Evolutionary conservation across 805 yeast genomes (phyloP).

Genomic region (Spathaspora arborariae): DNA sequence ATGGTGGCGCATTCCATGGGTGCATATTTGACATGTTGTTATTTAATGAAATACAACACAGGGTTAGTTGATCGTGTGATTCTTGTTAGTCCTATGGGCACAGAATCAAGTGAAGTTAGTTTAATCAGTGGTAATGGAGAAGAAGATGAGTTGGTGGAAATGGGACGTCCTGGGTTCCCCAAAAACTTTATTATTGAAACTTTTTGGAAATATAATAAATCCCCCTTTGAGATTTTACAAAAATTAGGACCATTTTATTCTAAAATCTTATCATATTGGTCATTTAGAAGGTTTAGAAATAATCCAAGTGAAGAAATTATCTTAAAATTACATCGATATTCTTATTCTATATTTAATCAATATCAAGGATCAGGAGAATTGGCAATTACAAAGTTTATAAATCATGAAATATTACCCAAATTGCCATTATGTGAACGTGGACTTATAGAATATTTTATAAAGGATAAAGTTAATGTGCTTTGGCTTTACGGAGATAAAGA

Average conservation of each 20-base stretch:
- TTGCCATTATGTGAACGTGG: conserved; percentile 41
- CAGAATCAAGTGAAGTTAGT: conserved; percentile 34
- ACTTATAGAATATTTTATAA: conserved; percentile 24
- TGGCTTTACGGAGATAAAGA: conserved; percentile 43
- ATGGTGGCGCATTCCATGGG: conserved; percentile 43
- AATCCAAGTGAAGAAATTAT: conserved; percentile 24
- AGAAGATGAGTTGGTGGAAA: conserved; percentile 20
- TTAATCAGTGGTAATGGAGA: conserved; percentile 27
- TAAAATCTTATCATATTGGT: conserved; percentile 39
- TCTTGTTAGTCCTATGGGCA: conserved; percentile 42
- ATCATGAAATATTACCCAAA: conserved; percentile 35
- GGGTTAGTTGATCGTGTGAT: conserved; percentile 19
- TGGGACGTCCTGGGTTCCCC: conserved; percentile 39
- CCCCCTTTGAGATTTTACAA: conserved; percentile 39
- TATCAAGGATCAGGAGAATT: conserved; percentile 42
- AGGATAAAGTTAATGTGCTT: conserved; percentile 19
- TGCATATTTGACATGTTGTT: conserved; percentile 37
- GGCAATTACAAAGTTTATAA: conserved; percentile 39
- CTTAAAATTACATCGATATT: conserved; percentile 35
- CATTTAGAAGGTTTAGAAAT: conserved; percentile 35
- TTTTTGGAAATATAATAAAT: conserved; percentile 35
- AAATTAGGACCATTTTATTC: conserved; percentile 36
- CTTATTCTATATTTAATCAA: conserved; percentile 40
- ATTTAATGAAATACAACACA: conserved; percentile 35
- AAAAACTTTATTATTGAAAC: conserved; percentile 23